Conservation (phyloP, 1,284 basidiomycete species). For the Trametes hirsuta region DNA sequence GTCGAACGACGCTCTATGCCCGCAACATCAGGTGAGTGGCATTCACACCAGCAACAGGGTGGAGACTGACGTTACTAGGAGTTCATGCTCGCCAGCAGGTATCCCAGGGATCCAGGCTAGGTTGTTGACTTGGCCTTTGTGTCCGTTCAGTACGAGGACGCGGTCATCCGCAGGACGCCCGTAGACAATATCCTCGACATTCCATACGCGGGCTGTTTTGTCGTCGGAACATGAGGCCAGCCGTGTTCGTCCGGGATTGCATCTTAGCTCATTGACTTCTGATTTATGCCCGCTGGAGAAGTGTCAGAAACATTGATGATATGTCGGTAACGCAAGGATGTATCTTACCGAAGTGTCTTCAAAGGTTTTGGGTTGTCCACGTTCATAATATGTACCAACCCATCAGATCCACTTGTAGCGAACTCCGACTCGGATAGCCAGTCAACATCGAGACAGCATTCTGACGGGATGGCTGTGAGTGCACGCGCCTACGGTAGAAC, state of each 20-base stretch:
- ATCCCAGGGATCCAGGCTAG: conserved; percentile 72
- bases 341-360: conserved; percentile 57
- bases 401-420: conserved; percentile 75
- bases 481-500: neutral
- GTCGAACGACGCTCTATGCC: conserved; percentile 73
- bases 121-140: conserved; percentile 66
- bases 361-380: conserved; percentile 55
- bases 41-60: too few species aligned
- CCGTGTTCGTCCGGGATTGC: conserved; percentile 63
- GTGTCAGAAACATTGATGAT: neutral
- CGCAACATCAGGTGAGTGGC: neutral
- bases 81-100: conserved; percentile 49
- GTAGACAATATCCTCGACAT: conserved; percentile 47
- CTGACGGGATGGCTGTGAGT: conserved; percentile 37
- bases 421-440: conserved; percentile 79
- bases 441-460: conserved; percentile 80
- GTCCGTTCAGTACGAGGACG: conserved; percentile 59
- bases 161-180: conserved; percentile 39
- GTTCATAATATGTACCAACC: conserved; percentile 61
- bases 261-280: conserved; percentile 80
- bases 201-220: conserved; percentile 76
- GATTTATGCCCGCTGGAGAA: conserved; percentile 66
- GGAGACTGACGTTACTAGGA: conserved; percentile 65
- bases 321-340: neutral
- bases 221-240: conserved; percentile 85